Evolutionary conservation across 2,329 filamentous ascomycete genomes (phyloP).

Genomic region (Cytospora piceicola): DNA sequence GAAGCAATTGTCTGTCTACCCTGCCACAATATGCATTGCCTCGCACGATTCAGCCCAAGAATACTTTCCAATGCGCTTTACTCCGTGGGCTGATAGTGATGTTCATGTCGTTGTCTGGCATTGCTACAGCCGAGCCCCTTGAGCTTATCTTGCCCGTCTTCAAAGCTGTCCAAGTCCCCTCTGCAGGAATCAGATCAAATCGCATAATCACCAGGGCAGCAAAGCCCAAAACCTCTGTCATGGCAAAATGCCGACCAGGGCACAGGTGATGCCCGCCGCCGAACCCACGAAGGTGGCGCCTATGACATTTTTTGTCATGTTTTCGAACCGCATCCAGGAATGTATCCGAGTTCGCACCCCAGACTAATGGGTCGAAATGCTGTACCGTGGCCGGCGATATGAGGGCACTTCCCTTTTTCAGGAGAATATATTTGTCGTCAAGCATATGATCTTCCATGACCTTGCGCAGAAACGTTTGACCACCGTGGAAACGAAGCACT

Average conservation of each 20-base stretch:
- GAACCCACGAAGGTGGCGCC: conserved; percentile 31
- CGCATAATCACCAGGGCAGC: conserved; percentile 33
- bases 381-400: conserved; percentile 32
- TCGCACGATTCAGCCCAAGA: no score
- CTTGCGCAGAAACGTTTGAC: conserved; percentile 32
- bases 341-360: conserved; percentile 25
- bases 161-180: conserved; percentile 22
- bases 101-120: no score
- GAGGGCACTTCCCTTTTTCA: conserved; percentile 32
- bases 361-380: conserved; percentile 26
- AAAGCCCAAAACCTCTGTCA: conserved; percentile 35
- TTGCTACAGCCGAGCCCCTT: no score
- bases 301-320: conserved; percentile 32
- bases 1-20: no score
- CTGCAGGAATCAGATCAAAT: conserved; percentile 32
- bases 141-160: no score
- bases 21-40: no score
- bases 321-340: conserved; percentile 5
- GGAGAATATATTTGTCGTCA: conserved; percentile 25
- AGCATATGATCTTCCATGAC: conserved; percentile 35
- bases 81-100: no score
- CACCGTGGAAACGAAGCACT: conserved; percentile 34
- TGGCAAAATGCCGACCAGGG: conserved; percentile 36
- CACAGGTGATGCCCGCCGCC: conserved; percentile 36
- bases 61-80: no score